A percentile compares a stretch with the other conserved stretches of the same genome.
Conservation (phyloP, 148 eudicot genomes). For the Rhododendron ovatum region DNA sequence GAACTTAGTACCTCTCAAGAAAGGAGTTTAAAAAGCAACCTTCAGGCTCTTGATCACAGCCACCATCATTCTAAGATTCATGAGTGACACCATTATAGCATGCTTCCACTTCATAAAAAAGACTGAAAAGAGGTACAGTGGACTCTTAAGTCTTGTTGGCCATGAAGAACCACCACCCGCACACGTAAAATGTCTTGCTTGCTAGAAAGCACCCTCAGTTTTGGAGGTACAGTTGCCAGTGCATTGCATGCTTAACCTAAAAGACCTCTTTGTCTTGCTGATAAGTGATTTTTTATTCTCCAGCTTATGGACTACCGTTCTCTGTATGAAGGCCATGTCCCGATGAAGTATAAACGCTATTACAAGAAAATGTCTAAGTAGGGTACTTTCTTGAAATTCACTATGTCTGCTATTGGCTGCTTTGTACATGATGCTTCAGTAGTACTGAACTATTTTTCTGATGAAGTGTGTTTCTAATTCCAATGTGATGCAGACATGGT, state of each 20-base stretch:
- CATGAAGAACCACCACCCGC: background rate
- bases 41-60: background rate
- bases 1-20: background rate
- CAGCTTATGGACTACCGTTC: constrained; percentile 68
- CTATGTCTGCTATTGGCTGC: background rate
- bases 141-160: background rate
- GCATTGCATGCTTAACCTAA: background rate
- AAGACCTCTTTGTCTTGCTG: constrained; percentile 8
- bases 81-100: background rate
- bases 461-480: background rate
- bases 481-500: constrained; percentile 49
- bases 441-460: constrained; percentile 8
- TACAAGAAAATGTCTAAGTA: constrained; percentile 94
- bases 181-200: background rate
- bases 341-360: constrained; percentile 87
- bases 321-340: constrained; percentile 78
- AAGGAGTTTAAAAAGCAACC: background rate
- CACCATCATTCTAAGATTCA: background rate
- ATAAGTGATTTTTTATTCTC: constrained; percentile 14
- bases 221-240: background rate
- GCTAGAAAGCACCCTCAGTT: background rate
- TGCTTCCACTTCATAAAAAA: background rate
- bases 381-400: constrained; percentile 13
- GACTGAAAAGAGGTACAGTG: background rate
- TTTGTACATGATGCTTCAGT: background rate